Conservation (phyloP, 1,139 yeast species). For the Suhomyces bokatorum region DNA sequence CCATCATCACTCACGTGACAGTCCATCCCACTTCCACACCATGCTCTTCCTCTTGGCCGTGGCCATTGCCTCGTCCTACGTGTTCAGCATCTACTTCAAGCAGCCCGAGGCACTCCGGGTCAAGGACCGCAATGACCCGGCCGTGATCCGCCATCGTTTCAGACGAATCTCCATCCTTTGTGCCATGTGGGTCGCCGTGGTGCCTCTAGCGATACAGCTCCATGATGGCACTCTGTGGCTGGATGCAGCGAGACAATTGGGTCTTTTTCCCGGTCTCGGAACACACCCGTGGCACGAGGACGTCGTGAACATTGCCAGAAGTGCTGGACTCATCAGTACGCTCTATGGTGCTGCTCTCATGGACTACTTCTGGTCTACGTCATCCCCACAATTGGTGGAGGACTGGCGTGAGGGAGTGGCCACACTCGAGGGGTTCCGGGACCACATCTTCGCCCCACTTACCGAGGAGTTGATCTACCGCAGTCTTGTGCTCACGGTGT, state of each 20-base stretch:
- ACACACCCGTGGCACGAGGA: conserved; percentile 23
- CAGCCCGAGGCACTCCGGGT: conserved; percentile 27
- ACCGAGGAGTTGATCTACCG: conserved; percentile 88
- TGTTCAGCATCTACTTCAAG: conserved; percentile 34
- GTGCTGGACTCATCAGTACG: conserved; percentile 35
- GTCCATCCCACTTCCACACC: background rate
- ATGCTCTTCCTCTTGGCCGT: conserved; percentile 17
- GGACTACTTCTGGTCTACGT: conserved; percentile 38
- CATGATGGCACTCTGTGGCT: conserved; percentile 7
- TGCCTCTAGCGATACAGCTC: conserved; percentile 22
- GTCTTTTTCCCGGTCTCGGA: conserved; percentile 34
- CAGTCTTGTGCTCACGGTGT: conserved; percentile 52
- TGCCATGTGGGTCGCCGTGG: conserved; percentile 25
- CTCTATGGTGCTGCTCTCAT: conserved; percentile 63
- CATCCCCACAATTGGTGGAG: conserved; percentile 9
- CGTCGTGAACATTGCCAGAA: conserved; percentile 23
- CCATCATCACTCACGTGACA: background rate
- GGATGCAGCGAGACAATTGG: conserved; percentile 20
- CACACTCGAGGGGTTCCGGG: conserved; percentile 57
- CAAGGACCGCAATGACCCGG: conserved; percentile 48
- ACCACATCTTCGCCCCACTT: conserved; percentile 75
- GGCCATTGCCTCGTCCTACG: conserved; percentile 43
- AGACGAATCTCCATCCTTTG: conserved; percentile 38
- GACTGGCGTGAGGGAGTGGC: conserved; percentile 26
- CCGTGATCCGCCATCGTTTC: conserved; percentile 38